phyloP scores from a whole-genome alignment of 164 flowering plant species.

The Echeveria elegans region DNA sequence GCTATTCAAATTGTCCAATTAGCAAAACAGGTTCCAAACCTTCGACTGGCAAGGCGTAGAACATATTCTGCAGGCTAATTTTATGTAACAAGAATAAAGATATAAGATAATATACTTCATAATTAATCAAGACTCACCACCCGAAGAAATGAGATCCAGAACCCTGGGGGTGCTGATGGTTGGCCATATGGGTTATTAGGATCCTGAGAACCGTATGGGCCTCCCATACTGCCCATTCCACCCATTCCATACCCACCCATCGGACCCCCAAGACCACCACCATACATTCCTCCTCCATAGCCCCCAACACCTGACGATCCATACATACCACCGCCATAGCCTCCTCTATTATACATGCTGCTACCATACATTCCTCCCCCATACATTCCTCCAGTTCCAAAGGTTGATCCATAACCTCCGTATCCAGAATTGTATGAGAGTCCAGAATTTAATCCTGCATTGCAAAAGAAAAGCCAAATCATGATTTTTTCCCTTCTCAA shows the following conservation, averaged over 20 bases:
- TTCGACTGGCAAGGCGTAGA: no score
- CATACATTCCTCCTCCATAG: slow-evolving; percentile 67
- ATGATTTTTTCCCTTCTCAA: background rate
- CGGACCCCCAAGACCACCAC: slow-evolving; percentile 47
- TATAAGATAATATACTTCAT: background rate
- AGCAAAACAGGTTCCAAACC: no score
- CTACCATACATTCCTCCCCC: slow-evolving; percentile 38
- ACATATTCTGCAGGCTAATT: no score
- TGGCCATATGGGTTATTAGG: slow-evolving; percentile 82
- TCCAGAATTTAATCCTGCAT: slow-evolving; percentile 51
- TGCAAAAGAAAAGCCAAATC: background rate
- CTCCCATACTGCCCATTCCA: slow-evolving; percentile 24
- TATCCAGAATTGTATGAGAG: slow-evolving; percentile 44
- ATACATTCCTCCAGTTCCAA: slow-evolving; percentile 28
- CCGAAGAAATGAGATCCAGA: slow-evolving; percentile 77
- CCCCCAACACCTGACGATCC: slow-evolving; percentile 25
- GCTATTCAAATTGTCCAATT: no score
- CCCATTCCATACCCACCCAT: slow-evolving; percentile 54
- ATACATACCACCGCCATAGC: slow-evolving; percentile 48
- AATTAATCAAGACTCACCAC: slow-evolving; percentile 34
- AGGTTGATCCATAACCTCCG: slow-evolving; percentile 18
- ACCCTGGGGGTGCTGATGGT: slow-evolving; percentile 87
- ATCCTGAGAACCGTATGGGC: slow-evolving; percentile 61
- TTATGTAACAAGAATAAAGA: background rate
- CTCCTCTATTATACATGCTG: slow-evolving; percentile 24